Percentiles rank a stretch among this genome's conserved stretches.
Evolutionary conservation across 805 yeast genomes (phyloP).

Genomic region (Ogataea nonfermentans): DNA sequence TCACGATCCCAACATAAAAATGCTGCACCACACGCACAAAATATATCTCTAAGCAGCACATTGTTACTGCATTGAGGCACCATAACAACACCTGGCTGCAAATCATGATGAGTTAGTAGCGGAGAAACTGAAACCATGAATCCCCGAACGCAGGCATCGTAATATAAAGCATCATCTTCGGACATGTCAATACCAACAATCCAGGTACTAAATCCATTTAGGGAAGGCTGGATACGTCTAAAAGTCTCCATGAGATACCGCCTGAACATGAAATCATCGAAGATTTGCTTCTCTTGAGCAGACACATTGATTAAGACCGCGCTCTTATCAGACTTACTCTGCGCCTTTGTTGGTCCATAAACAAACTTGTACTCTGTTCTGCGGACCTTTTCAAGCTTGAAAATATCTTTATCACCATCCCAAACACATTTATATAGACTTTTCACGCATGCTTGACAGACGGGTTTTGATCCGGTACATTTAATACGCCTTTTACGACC

Average conservation of each 20-base stretch:
- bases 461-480: too few species aligned
- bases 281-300: too few species aligned
- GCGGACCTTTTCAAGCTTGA: too few species aligned
- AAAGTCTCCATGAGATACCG: too few species aligned
- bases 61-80: conserved; percentile 34
- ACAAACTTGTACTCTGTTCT: too few species aligned
- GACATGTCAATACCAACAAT: conserved; percentile 18
- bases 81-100: conserved; percentile 41
- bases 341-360: neutral
- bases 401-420: too few species aligned
- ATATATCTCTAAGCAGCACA: conserved; percentile 28
- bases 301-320: too few species aligned
- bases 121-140: conserved; percentile 42
- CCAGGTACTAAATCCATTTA: conserved; percentile 4
- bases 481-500: too few species aligned
- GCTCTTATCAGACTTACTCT: neutral
- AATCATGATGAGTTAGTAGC: conserved; percentile 39
- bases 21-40: conserved; percentile 40
- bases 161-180: conserved; percentile 22
- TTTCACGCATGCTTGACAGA: too few species aligned
- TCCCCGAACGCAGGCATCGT: conserved; percentile 38
- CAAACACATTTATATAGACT: too few species aligned
- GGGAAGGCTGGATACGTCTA: too few species aligned
- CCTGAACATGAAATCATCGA: too few species aligned
- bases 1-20: conserved; percentile 35